Evolutionary conservation across 139 green algal species (phyloP).

Genomic region (Diplosphaera chodatii): DNA sequence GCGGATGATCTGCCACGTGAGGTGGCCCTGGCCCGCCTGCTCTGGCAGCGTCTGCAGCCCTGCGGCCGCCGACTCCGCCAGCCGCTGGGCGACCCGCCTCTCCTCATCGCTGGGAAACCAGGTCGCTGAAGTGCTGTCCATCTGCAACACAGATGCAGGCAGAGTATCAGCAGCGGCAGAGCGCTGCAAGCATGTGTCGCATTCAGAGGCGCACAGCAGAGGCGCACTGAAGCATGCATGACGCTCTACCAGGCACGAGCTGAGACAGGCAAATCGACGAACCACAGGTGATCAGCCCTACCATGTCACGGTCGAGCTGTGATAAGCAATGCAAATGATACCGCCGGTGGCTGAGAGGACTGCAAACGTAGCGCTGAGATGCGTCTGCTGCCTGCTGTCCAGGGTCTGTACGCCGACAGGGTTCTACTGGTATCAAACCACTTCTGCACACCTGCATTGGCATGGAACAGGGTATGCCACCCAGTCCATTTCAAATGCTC

Average conservation of each 20-base stretch:
- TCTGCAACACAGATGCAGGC: not conserved
- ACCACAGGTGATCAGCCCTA: too few relatives aligned
- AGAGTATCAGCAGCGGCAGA: too few relatives aligned
- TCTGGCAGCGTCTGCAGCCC: conserved; percentile 13
- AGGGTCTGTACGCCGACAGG: not conserved
- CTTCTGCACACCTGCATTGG: too few relatives aligned
- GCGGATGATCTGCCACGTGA: conserved; percentile 32
- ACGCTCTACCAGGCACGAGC: too few relatives aligned
- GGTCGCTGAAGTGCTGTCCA: not conserved
- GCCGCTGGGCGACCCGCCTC: not conserved
- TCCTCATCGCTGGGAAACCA: conserved; percentile 12
- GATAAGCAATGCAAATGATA: not conserved
- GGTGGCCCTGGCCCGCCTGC: not conserved
- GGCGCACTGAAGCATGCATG: too few relatives aligned
- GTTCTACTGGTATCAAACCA: too few relatives aligned
- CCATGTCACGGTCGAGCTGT: not conserved
- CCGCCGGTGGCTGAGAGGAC: not conserved
- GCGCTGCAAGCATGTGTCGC: too few relatives aligned
- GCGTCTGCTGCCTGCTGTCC: not conserved
- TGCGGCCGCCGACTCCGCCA: conserved; percentile 13
- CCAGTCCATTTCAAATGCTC: too few relatives aligned
- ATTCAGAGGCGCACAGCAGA: too few relatives aligned
- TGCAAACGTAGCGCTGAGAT: not conserved
- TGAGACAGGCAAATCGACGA: too few relatives aligned
- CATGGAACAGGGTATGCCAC: too few relatives aligned